phyloP scores from a whole-genome alignment of 179 eudicot genomes.

The Beta lomatogona region DNA sequence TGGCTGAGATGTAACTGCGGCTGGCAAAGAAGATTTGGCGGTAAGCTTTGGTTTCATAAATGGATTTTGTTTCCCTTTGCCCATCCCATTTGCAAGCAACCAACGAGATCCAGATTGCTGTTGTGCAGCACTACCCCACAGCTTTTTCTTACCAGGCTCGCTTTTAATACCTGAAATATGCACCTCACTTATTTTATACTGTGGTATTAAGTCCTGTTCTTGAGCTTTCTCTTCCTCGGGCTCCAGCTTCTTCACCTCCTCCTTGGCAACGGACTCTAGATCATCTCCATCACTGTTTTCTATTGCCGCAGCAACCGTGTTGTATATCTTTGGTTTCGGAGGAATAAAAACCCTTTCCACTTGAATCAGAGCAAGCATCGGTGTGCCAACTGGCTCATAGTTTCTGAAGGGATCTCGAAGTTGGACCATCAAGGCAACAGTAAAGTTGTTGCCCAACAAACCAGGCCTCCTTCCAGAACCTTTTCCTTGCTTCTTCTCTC shows the following conservation, averaged over 20 bases:
- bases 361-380: slow-evolving; percentile 92
- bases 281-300: slow-evolving; percentile 57
- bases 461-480: slow-evolving; percentile 58
- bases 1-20: slow-evolving; percentile 47
- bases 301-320: slow-evolving; percentile 48
- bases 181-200: slow-evolving; percentile 78
- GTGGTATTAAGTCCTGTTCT: slow-evolving; percentile 60
- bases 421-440: slow-evolving; percentile 93
- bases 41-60: slow-evolving; percentile 53
- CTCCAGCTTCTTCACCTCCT: slow-evolving; percentile 26
- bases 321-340: slow-evolving; percentile 74
- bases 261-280: slow-evolving; percentile 32
- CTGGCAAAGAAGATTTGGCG: slow-evolving; percentile 45
- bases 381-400: slow-evolving; percentile 89
- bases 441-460: slow-evolving; percentile 85
- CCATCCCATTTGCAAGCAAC: slow-evolving; percentile 97
- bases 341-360: slow-evolving; percentile 91
- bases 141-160: slow-evolving; percentile 76
- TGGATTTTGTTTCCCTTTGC: slow-evolving; percentile 69
- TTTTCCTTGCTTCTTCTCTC: slow-evolving; percentile 59
- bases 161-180: slow-evolving; percentile 78
- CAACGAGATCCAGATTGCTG: slow-evolving; percentile 96
- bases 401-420: slow-evolving; percentile 85
- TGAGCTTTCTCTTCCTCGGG: slow-evolving; percentile 40
- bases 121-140: slow-evolving; percentile 76